Evolutionary conservation across 768 basidiomycete species (phyloP), one percentile per base, ranked within the genome.

Genomic region (Amanita pallidorosea): DNA sequence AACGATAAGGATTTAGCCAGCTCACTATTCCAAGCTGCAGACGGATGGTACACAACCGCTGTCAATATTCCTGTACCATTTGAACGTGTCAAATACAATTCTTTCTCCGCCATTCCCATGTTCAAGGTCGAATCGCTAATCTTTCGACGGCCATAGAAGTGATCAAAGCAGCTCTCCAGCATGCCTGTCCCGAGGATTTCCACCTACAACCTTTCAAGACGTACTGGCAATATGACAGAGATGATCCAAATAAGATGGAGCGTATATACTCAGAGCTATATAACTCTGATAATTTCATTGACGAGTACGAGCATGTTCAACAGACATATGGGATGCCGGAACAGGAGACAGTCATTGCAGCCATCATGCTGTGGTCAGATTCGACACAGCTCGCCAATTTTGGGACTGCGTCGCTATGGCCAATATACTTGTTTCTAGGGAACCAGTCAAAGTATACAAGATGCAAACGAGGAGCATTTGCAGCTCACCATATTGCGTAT

Each of bases 401-500:
- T 25, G 25, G 25, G 25, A 25, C 44, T 17, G 44, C 44, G 12
- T 29, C 15, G 13, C 15, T 18, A 22, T 45, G 44, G 44, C 44
- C 44, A 45, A 11, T 34, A 2, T 45, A 45, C 9, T 9, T 45
- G 1, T 29, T 22, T n/a, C 44, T 45, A 2, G 44, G 44, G 5
- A 45, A 45, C 9, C 44, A 13, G 29, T 22, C 44, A 45, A 45
- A 45, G 38, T 27, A 29, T 11, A 13, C 7, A 36, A 42, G 20
- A 49, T 56, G 18, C 47, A 55, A 8, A 17, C 53, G 1, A 53
- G 40, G 15, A 51, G 49, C 35, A 34, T 46, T 25, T 34, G 47
- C 7, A 15, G 52, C 25, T 1, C 52, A 55, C 38, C 71, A 72
- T 50, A 8, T 74, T 3, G 72, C 69, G 7, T 75, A 74, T 56